Percentiles rank a stretch among this genome's conserved stretches.
Conservation (phyloP, 208 protist species). For the Cochliopodium minus region DNA sequence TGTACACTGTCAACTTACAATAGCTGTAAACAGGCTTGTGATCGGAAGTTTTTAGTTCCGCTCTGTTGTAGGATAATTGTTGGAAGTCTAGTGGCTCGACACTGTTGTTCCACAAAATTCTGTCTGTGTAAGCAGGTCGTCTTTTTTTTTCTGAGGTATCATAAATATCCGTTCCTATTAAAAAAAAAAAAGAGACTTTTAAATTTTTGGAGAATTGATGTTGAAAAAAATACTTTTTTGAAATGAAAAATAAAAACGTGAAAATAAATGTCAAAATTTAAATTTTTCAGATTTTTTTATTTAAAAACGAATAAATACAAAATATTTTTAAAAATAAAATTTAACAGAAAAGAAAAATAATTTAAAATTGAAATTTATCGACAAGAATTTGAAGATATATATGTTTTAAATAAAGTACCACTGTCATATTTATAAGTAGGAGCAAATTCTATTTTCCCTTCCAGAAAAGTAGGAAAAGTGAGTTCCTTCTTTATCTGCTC, state of each 20-base stretch:
- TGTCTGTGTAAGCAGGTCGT: conserved; percentile 62
- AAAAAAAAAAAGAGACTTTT: too few relatives aligned
- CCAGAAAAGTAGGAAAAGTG: conserved; percentile 15
- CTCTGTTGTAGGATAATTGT: not conserved
- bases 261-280: too few relatives aligned
- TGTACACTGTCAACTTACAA: not conserved
- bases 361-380: too few relatives aligned
- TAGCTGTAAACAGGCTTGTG: not conserved
- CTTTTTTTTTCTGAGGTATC: conserved; percentile 69
- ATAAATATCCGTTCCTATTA: conserved; percentile 61
- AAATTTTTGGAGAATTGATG: too few relatives aligned
- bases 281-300: too few relatives aligned
- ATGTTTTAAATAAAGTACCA: not conserved
- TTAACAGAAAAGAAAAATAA: too few relatives aligned
- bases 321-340: too few relatives aligned
- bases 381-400: too few relatives aligned
- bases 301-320: too few relatives aligned
- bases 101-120: conserved; percentile 43
- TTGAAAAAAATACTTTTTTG: too few relatives aligned
- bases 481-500: not conserved
- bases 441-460: conserved; percentile 22
- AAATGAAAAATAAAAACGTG: too few relatives aligned
- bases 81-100: not conserved
- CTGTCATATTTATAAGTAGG: conserved; percentile 56
- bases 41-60: not conserved